phyloP scores from a whole-genome alignment of 768 basidiomycete genomes.

The Galerina marginata region DNA sequence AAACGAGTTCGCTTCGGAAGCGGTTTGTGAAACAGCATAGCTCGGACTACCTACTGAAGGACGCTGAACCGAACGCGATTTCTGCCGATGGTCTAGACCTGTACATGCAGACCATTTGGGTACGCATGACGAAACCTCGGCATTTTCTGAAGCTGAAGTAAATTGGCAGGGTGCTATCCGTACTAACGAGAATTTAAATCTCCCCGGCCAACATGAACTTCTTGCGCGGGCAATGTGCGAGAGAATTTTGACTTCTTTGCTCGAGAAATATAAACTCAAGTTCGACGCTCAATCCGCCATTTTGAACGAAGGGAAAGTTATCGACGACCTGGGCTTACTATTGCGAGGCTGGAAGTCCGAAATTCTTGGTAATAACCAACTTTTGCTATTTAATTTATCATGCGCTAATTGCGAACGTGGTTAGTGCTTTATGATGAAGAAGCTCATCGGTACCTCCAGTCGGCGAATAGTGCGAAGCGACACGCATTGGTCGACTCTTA shows the following conservation, averaged over 20 bases:
- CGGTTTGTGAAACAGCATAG: neutral
- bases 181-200: conserved; percentile 5
- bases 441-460: neutral
- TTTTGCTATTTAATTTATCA: neutral
- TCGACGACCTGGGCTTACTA: neutral
- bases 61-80: neutral
- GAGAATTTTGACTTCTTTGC: neutral
- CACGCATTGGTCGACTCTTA: neutral
- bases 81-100: neutral
- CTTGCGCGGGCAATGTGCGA: conserved; percentile 11
- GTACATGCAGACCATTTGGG: neutral
- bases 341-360: neutral
- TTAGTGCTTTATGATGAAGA: neutral
- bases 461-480: neutral
- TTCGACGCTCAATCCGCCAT: neutral
- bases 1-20: neutral
- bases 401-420: neutral
- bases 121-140: neutral
- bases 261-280: neutral
- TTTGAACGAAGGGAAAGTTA: neutral
- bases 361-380: neutral
- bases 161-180: neutral
- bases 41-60: neutral
- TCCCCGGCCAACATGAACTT: conserved; percentile 13
- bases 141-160: neutral